Conservation (phyloP, 2,329 filamentous ascomycete species). For the Hymenoscyphus salicellus region DNA sequence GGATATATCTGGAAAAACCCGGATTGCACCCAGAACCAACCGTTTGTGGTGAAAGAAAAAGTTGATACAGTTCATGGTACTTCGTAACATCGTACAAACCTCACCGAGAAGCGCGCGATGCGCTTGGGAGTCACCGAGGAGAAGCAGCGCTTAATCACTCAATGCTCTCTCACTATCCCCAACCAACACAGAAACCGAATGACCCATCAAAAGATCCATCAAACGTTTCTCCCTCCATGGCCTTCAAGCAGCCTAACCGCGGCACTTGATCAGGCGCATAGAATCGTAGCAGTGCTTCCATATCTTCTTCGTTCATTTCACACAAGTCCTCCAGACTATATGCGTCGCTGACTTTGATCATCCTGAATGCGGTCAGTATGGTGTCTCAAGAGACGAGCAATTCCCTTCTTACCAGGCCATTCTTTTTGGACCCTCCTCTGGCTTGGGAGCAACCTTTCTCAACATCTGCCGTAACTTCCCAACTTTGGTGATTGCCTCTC, state of each 20-base stretch:
- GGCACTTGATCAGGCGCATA: slow-evolving; percentile 61
- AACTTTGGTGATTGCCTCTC: slow-evolving; percentile 80
- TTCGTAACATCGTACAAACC: background rate
- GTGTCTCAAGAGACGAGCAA: slow-evolving; percentile 18
- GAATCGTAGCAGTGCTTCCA: slow-evolving; percentile 76
- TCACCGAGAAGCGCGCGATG: background rate
- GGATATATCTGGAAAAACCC: background rate
- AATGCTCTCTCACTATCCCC: slow-evolving; percentile 6
- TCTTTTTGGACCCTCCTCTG: slow-evolving; percentile 74
- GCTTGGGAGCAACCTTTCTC: slow-evolving; percentile 68
- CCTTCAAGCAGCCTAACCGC: slow-evolving; percentile 51
- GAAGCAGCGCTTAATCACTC: background rate
- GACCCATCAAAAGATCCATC: slow-evolving; percentile 37
- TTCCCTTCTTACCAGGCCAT: slow-evolving; percentile 72
- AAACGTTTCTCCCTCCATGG: slow-evolving; percentile 44
- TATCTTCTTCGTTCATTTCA: slow-evolving; percentile 75
- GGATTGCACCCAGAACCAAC: background rate
- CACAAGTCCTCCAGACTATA: slow-evolving; percentile 85
- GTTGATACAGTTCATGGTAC: background rate
- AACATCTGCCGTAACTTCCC: slow-evolving; percentile 77
- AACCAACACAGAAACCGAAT: slow-evolving; percentile 36
- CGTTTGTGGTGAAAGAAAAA: background rate
- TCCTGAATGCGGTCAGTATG: slow-evolving; percentile 55
- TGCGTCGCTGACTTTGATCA: slow-evolving; percentile 84
- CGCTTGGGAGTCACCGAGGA: background rate